These are phyloP conservation scores for Cyberlindnera subsufficiens DNA, from an alignment of 805 yeast genomes.

Conservation along the genomic window DNA sequence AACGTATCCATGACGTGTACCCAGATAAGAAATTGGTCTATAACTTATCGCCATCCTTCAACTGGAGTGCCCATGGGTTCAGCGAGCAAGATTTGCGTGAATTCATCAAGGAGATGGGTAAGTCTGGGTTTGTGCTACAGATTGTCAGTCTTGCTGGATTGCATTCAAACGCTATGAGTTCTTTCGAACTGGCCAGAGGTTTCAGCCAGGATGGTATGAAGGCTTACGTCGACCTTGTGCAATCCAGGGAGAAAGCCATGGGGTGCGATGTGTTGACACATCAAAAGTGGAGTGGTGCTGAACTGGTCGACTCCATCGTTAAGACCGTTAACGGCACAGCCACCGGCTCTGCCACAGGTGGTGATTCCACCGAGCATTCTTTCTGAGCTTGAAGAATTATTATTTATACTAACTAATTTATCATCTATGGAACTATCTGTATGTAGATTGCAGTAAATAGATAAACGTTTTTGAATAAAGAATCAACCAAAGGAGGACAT, in stretches of 20 bases:
- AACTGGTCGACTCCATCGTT: constrained; percentile 35
- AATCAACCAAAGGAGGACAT: too few species aligned
- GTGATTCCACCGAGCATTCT: constrained; percentile 11
- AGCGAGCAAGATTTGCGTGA: constrained; percentile 36
- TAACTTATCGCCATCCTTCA: constrained; percentile 55
- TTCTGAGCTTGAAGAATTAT: constrained; percentile 1
- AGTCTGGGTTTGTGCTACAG: constrained; percentile 53
- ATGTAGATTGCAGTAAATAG: too few species aligned
- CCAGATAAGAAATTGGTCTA: constrained; percentile 55
- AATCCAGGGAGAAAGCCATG: constrained; percentile 37
- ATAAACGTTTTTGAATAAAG: too few species aligned
- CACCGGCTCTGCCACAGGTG: constrained; percentile 13
- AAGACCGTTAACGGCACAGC: constrained; percentile 13
- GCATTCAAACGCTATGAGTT: constrained; percentile 46
- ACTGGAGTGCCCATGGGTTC: constrained; percentile 56
- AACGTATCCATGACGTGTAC: constrained; percentile 36
- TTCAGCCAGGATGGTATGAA: constrained; percentile 52
- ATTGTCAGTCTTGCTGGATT: constrained; percentile 57
- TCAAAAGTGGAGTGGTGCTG: constrained; percentile 61
- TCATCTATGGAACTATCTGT: too few species aligned
- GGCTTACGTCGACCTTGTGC: constrained; percentile 51
- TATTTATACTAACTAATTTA: too few species aligned
- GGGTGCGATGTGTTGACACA: constrained; percentile 52
- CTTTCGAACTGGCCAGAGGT: constrained; percentile 43
- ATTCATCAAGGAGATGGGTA: constrained; percentile 49